Conservation (phyloP, 1,139 yeast species). For the Yamadazyma mexicana region DNA sequence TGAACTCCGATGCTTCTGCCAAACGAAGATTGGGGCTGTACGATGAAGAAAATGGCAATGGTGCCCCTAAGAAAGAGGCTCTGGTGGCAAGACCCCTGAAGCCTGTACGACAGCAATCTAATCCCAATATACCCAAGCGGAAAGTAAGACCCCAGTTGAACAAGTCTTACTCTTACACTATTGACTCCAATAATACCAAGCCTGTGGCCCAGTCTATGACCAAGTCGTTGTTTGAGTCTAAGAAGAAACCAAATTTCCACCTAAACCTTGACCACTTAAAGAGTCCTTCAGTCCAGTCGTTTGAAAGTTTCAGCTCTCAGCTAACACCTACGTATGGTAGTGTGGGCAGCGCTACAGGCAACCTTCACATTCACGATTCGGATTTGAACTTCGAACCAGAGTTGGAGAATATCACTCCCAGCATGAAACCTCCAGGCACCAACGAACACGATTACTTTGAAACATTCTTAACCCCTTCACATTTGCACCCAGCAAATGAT, state of each 20-base stretch:
- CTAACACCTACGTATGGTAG: not conserved
- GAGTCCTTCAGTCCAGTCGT: slow-evolving; percentile 10
- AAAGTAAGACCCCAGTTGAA: slow-evolving; percentile 13
- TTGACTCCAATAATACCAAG: slow-evolving; percentile 1
- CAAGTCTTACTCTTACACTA: slow-evolving; percentile 16
- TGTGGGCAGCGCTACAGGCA: no score
- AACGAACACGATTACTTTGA: slow-evolving; percentile 37
- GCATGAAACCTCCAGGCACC: slow-evolving; percentile 43
- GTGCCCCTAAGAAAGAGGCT: slow-evolving; percentile 6
- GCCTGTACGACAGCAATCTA: slow-evolving; percentile 17
- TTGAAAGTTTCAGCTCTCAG: slow-evolving; percentile 5
- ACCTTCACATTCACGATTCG: slow-evolving; percentile 11
- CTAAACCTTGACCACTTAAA: slow-evolving; percentile 14
- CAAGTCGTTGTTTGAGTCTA: slow-evolving; percentile 9
- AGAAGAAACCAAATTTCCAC: slow-evolving; percentile 17
- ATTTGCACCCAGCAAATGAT: slow-evolving; percentile 16
- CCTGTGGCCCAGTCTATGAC: not conserved
- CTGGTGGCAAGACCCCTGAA: slow-evolving; percentile 12
- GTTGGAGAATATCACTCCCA: slow-evolving; percentile 32
- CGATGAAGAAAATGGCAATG: not conserved
- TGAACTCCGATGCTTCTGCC: no score
- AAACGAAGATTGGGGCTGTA: slow-evolving; percentile 5
- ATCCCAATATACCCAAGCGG: slow-evolving; percentile 13
- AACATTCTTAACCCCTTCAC: slow-evolving; percentile 13
- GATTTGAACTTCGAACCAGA: slow-evolving; percentile 16